A percentile compares a stretch with the other conserved stretches of the same genome.
Conservation (phyloP, 805 yeast genomes). For the Wickerhamomyces rabaulensis region DNA sequence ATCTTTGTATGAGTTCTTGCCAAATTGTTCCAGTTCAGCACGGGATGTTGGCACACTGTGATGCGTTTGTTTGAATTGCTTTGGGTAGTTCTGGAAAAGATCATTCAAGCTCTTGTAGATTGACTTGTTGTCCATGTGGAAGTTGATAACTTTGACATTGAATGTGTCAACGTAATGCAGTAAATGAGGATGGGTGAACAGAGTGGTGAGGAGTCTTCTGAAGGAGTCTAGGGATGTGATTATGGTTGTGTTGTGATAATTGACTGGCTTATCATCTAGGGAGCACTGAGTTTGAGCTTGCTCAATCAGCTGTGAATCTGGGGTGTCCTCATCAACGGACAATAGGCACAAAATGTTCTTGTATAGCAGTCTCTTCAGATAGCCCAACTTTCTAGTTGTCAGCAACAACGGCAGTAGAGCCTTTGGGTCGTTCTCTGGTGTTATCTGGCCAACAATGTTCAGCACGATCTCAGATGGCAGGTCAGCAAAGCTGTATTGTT, state of each 20-base stretch:
- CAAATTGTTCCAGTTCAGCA: background rate
- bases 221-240: background rate
- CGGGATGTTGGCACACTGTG: background rate
- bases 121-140: background rate
- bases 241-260: background rate
- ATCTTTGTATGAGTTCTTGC: background rate
- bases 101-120: background rate
- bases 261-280: background rate
- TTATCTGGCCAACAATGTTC: background rate
- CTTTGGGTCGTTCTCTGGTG: background rate
- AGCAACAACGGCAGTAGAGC: background rate
- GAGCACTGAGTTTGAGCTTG: background rate
- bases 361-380: background rate
- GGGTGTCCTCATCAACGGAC: background rate
- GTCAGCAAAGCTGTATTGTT: background rate
- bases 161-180: background rate
- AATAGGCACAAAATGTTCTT: background rate
- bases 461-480: conserved; percentile 11
- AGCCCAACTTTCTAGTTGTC: background rate
- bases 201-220: background rate
- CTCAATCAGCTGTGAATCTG: background rate
- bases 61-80: background rate
- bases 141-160: background rate
- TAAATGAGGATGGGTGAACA: background rate
- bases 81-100: background rate